A percentile compares a stretch with the other conserved stretches of the same genome.
Conservation (phyloP, 495 filamentous ascomycete species). For the Penicillium riverlandense region DNA sequence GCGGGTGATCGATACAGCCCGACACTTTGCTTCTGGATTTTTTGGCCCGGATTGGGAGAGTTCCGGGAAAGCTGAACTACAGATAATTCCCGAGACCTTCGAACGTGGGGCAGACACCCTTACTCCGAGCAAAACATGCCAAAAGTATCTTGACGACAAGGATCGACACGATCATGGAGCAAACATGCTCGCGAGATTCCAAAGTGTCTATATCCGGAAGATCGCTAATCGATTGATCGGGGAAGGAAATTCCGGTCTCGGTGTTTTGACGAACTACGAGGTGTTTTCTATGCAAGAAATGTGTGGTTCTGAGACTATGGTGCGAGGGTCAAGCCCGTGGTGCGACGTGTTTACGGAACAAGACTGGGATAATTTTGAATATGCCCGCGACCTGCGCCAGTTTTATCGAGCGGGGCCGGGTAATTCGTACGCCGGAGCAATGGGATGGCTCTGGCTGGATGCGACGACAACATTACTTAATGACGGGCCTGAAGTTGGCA, state of each 20-base stretch:
- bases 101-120: slow-evolving; percentile 47
- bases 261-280: slow-evolving; percentile 32
- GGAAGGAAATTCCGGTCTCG: slow-evolving; percentile 30
- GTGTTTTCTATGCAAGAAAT: slow-evolving; percentile 57
- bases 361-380: slow-evolving; percentile 54
- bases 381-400: slow-evolving; percentile 52
- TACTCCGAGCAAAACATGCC: slow-evolving; percentile 52
- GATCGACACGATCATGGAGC: slow-evolving; percentile 45
- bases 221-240: slow-evolving; percentile 39
- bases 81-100: slow-evolving; percentile 46
- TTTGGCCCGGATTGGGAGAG: slow-evolving; percentile 47
- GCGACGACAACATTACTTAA: slow-evolving; percentile 45
- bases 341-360: slow-evolving; percentile 49
- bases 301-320: slow-evolving; percentile 53
- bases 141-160: slow-evolving; percentile 40
- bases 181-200: slow-evolving; percentile 38
- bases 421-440: slow-evolving; percentile 46
- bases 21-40: slow-evolving; percentile 48
- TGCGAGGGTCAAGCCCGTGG: slow-evolving; percentile 48
- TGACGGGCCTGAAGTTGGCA: slow-evolving; percentile 39
- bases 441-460: slow-evolving; percentile 60
- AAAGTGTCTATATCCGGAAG: slow-evolving; percentile 38
- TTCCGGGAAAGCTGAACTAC: slow-evolving; percentile 25
- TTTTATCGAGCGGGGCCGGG: slow-evolving; percentile 57
- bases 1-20: slow-evolving; percentile 53